These are phyloP conservation scores for Salvia splendens DNA, from an alignment of 257 asterid genomes.

Conservation along the genomic window DNA sequence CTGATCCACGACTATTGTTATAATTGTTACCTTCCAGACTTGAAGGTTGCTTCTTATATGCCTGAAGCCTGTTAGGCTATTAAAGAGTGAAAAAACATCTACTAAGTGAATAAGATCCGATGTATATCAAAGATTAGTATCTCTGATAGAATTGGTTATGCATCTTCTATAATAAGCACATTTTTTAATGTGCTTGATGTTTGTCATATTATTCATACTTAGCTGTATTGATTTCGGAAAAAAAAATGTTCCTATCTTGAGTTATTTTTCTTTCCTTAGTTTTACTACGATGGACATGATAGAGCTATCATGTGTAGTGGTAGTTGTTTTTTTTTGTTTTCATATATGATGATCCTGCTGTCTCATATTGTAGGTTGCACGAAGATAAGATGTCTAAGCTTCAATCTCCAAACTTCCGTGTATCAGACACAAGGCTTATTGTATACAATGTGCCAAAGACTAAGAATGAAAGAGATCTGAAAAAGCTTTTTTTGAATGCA, in stretches of 20 bases:
- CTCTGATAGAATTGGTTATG: no score
- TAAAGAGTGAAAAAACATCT: no score
- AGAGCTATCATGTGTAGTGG: slow-evolving; percentile 5
- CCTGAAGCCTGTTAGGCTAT: no score
- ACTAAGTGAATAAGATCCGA: no score
- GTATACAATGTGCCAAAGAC: slow-evolving; percentile 43
- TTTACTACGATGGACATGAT: slow-evolving; percentile 22
- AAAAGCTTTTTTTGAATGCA: slow-evolving; percentile 64
- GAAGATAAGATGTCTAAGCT: no score
- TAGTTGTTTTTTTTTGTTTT: not conserved
- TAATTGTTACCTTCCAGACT: not conserved
- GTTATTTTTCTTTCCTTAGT: not conserved
- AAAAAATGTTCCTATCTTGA: no score
- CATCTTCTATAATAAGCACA: no score
- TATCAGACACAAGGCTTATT: slow-evolving; percentile 36
- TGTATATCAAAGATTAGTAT: no score
- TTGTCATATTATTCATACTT: no score
- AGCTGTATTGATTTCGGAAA: no score
- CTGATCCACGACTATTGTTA: not conserved
- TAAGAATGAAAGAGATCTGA: slow-evolving; percentile 65
- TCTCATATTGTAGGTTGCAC: slow-evolving; percentile 53
- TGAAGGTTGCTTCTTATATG: not conserved
- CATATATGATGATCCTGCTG: not conserved
- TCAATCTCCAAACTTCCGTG: no score
- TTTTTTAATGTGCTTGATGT: no score